phyloP scores from a whole-genome alignment of 306 rosid genomes.

The Trifolium pratense region DNA sequence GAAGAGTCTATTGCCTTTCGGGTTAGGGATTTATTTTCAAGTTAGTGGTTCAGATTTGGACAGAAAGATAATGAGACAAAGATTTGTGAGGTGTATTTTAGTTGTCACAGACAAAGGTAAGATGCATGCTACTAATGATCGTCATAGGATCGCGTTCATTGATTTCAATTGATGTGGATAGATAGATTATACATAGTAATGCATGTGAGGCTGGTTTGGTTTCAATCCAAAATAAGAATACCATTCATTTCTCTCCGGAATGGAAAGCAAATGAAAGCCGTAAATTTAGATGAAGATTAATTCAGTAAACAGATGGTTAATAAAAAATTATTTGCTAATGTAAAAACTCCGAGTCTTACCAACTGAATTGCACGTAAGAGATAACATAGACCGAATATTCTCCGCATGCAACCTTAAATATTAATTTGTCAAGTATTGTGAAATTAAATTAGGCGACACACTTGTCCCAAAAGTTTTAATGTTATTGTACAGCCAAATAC shows the following conservation, averaged over 20 bases:
- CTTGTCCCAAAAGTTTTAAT: too few species aligned
- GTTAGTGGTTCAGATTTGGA: conserved; percentile 31
- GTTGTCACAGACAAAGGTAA: conserved; percentile 45
- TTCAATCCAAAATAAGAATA: conserved; percentile 35
- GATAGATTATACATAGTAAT: conserved; percentile 4
- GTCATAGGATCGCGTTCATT: conserved; percentile 38
- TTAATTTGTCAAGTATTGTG: too few species aligned
- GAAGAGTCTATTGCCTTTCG: not conserved
- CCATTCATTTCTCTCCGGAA: conserved; percentile 7
- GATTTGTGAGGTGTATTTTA: conserved; percentile 49
- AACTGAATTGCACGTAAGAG: too few species aligned
- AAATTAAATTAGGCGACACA: too few species aligned
- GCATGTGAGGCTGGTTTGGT: conserved; percentile 60
- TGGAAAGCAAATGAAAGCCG: conserved; percentile 10
- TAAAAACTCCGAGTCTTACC: too few species aligned
- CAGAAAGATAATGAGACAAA: conserved; percentile 48
- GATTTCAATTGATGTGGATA: conserved; percentile 43
- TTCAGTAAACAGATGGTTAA: not conserved
- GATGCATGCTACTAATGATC: conserved; percentile 34
- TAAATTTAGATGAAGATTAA: not conserved
- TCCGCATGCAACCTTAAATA: too few species aligned
- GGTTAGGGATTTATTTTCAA: conserved; percentile 23
- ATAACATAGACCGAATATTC: too few species aligned
- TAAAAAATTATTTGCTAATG: too few species aligned
- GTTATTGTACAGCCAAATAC: too few species aligned